A percentile compares a stretch with the other conserved stretches of the same genome.
Conservation (phyloP, 2,329 filamentous ascomycete genomes). For the Claviceps spartinae region DNA sequence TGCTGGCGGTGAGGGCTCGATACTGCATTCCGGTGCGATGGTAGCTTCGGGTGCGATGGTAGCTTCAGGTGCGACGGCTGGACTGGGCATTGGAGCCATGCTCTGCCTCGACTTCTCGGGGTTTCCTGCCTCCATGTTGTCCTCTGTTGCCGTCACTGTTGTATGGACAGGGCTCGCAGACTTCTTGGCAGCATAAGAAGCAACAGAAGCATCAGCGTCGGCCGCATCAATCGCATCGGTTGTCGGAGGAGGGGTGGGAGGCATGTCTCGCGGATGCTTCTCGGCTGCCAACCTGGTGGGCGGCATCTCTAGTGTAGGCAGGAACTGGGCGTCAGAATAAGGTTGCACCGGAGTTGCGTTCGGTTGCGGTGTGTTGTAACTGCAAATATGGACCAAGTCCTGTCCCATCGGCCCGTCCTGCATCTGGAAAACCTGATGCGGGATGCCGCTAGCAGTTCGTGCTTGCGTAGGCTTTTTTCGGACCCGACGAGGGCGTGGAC, state of each 20-base stretch:
- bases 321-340: conserved; percentile 9
- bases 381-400: conserved; percentile 23
- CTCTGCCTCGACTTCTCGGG: not conserved
- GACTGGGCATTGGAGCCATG: conserved; percentile 2
- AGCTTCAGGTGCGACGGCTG: conserved; percentile 2
- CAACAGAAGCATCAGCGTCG: too few species aligned
- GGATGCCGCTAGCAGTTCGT: conserved; percentile 22
- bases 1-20: not conserved
- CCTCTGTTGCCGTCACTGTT: not conserved
- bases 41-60: conserved; percentile 1
- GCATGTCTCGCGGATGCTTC: conserved; percentile 15
- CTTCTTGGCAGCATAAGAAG: conserved; percentile 13
- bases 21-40: not conserved
- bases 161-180: conserved; percentile 14
- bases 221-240: conserved; percentile 16
- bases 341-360: conserved; percentile 5
- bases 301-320: conserved; percentile 14
- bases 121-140: not conserved
- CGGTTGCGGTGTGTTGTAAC: conserved; percentile 16
- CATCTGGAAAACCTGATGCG: conserved; percentile 31
- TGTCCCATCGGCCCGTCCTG: conserved; percentile 22
- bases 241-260: conserved; percentile 26
- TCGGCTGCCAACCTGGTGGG: conserved; percentile 8
- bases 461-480: conserved; percentile 16
- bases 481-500: conserved; percentile 6